These are phyloP conservation scores for Cystobasidium ongulense DNA, from an alignment of 768 basidiomycete species.

Conservation along the genomic window DNA sequence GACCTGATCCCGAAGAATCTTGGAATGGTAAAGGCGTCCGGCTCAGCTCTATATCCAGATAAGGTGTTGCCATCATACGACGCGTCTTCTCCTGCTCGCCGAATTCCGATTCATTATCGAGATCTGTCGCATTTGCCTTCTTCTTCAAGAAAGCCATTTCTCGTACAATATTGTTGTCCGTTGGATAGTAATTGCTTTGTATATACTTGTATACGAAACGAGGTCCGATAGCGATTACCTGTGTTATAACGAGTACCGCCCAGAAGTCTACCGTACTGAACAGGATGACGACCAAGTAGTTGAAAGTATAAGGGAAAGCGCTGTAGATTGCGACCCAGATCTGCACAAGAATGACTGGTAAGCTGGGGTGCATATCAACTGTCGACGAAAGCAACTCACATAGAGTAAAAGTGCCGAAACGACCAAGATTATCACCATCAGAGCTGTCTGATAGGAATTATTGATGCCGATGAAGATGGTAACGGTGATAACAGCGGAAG, in stretches of 20 bases:
- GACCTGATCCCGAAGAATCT: neutral
- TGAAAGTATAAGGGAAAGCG: conserved; percentile 64
- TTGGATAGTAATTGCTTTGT: conserved; percentile 61
- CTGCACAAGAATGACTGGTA: conserved; percentile 57
- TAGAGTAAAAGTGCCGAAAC: conserved; percentile 43
- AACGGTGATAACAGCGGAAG: conserved; percentile 76
- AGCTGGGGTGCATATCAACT: neutral
- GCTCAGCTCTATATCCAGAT: neutral
- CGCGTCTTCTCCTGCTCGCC: neutral
- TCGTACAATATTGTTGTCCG: conserved; percentile 81
- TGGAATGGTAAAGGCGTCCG: neutral
- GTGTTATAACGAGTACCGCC: conserved; percentile 64
- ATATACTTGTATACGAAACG: conserved; percentile 70
- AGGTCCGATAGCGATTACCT: conserved; percentile 66
- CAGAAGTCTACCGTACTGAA: conserved; percentile 77
- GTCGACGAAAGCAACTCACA: conserved; percentile 2
- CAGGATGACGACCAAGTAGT: conserved; percentile 62
- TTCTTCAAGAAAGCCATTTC: conserved; percentile 48
- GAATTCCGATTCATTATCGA: neutral
- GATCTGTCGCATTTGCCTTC: neutral
- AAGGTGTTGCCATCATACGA: neutral
- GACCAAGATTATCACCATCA: conserved; percentile 39
- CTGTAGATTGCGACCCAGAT: conserved; percentile 74
- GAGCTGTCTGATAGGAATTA: conserved; percentile 67
- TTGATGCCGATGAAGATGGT: conserved; percentile 85